Conservation (phyloP, 345 rosid genomes). For the Corchorus olitorius region DNA sequence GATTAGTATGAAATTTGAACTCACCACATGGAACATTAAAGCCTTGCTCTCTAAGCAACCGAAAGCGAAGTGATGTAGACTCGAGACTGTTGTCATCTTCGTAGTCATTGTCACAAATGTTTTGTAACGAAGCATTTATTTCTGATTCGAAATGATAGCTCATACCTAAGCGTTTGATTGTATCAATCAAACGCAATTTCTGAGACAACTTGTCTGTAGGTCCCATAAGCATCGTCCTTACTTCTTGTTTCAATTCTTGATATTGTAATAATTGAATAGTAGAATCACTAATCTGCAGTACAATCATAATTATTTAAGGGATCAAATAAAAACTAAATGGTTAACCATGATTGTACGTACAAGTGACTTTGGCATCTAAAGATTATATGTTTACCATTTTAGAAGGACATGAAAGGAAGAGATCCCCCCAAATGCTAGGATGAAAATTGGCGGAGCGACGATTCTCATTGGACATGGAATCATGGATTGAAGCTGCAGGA, state of each 20-base stretch:
- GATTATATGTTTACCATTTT: too few species aligned
- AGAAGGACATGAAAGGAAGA: neutral
- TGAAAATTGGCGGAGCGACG: conserved; percentile 2
- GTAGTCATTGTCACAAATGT: neutral
- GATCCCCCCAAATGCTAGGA: conserved; percentile 12
- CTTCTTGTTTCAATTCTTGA: conserved; percentile 22
- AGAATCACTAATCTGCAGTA: conserved; percentile 1
- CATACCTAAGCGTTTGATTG: conserved; percentile 30
- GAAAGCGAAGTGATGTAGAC: conserved; percentile 21
- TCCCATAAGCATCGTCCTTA: conserved; percentile 25
- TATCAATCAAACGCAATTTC: conserved; percentile 31
- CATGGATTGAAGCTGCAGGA: neutral
- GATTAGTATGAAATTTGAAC: neutral
- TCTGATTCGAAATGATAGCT: conserved; percentile 30
- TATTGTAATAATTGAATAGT: neutral
- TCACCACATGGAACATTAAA: conserved; percentile 23
- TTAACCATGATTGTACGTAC: neutral
- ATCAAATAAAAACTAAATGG: too few species aligned
- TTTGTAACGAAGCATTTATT: conserved; percentile 11
- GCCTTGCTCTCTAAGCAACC: conserved; percentile 31
- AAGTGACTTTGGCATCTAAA: neutral
- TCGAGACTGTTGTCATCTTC: neutral
- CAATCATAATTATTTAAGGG: neutral
- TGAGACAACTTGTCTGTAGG: neutral
- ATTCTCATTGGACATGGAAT: neutral